These are phyloP conservation scores for Alternaria rosae DNA, from an alignment of 2,329 filamentous ascomycete species.

Conservation along the genomic window DNA sequence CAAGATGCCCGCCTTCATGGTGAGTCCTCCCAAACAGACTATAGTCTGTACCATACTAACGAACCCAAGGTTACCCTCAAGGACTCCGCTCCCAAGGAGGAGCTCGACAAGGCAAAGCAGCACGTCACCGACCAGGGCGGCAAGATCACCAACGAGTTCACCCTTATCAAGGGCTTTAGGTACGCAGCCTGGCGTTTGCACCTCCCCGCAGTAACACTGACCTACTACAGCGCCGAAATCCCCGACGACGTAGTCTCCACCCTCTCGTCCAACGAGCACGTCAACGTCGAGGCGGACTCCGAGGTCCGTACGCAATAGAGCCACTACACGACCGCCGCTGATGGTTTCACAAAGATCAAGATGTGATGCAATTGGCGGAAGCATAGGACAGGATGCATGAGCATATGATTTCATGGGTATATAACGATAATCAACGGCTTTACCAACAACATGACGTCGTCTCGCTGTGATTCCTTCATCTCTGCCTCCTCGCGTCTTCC, in stretches of 20 bases:
- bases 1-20: conserved; percentile 30
- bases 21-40: conserved; percentile 1
- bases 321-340: conserved; percentile 3
- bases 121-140: conserved; percentile 78
- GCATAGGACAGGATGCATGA: conserved; percentile 1
- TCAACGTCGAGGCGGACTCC: conserved; percentile 80
- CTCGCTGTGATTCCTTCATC: background rate
- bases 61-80: conserved; percentile 80
- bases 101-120: conserved; percentile 82
- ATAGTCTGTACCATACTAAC: conserved; percentile 1
- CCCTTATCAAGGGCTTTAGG: conserved; percentile 91
- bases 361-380: background rate
- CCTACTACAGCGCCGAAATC: conserved; percentile 70
- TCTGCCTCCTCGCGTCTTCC: conserved; percentile 5
- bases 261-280: conserved; percentile 72
- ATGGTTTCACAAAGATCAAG: conserved; percentile 12
- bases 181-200: conserved; percentile 58
- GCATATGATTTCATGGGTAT: conserved; percentile 7
- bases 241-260: conserved; percentile 70
- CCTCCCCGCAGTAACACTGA: conserved; percentile 11
- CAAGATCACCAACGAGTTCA: conserved; percentile 83
- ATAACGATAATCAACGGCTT: conserved; percentile 8
- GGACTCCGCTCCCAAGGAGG: conserved; percentile 68
- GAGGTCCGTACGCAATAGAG: conserved; percentile 74
- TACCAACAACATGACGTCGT: background rate